A percentile compares a stretch with the other conserved stretches of the same genome.
Conservation (phyloP, 306 rosid species). For the Hippophae rhamnoides region DNA sequence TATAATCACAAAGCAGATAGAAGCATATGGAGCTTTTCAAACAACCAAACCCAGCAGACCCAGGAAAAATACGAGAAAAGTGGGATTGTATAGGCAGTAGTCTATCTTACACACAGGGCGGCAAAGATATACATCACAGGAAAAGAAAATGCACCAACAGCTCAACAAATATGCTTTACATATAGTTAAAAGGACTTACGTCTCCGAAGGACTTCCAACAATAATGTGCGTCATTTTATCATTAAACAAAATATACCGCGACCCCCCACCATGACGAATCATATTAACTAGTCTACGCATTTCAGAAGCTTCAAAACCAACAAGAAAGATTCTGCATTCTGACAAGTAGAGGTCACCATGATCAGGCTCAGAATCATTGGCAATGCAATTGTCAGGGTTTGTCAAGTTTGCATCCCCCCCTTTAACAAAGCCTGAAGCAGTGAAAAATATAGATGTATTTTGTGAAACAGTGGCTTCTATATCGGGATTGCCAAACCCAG, state of each 20-base stretch:
- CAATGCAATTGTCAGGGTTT: constrained; percentile 46
- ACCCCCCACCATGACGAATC: constrained; percentile 87
- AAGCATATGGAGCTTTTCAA: neutral
- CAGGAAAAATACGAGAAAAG: neutral
- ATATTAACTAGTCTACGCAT: constrained; percentile 77
- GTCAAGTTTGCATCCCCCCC: constrained; percentile 34
- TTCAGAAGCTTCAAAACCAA: constrained; percentile 80
- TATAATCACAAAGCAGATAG: constrained; percentile 5
- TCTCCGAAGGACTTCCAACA: constrained; percentile 72
- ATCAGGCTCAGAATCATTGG: constrained; percentile 82
- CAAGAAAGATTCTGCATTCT: constrained; percentile 66
- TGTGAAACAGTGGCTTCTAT: constrained; percentile 53
- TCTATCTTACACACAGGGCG: neutral
- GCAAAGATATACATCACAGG: constrained; percentile 2
- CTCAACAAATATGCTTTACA: no score
- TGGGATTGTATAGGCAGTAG: neutral
- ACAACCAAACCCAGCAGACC: neutral
- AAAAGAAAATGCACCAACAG: no score
- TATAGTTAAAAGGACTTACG: constrained; percentile 32
- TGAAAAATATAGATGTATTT: constrained; percentile 21
- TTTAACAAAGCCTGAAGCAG: constrained; percentile 31
- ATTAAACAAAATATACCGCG: constrained; percentile 60
- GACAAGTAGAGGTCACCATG: constrained; percentile 76
- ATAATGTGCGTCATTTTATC: constrained; percentile 83
- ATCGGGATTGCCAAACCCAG: constrained; percentile 43